Evolutionary conservation across 106 monocot species (phyloP).

Genomic region (Dendrobium huoshanense): DNA sequence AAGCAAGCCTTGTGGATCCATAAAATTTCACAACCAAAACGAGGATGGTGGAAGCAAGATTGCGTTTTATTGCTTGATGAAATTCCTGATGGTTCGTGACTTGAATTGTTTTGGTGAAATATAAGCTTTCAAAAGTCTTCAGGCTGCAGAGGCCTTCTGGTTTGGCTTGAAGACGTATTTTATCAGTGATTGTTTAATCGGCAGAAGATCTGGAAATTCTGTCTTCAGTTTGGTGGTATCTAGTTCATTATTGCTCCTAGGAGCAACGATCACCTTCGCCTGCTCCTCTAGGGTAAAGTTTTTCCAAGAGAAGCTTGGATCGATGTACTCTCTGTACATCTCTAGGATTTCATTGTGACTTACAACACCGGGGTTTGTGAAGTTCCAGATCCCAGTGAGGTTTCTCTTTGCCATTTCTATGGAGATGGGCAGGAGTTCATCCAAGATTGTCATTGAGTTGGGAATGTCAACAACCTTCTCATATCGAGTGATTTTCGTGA

Average conservation of each 20-base stretch:
- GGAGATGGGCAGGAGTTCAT: constrained; percentile 55
- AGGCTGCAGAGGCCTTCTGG: constrained; percentile 35
- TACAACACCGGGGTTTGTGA: constrained; percentile 58
- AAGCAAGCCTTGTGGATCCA: neutral
- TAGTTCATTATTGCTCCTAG: constrained; percentile 57
- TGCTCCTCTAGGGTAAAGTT: constrained; percentile 57
- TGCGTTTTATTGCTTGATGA: neutral
- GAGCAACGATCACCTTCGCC: constrained; percentile 57
- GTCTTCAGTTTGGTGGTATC: constrained; percentile 38
- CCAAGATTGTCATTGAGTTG: constrained; percentile 61
- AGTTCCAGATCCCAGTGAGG: constrained; percentile 64
- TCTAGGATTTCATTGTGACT: constrained; percentile 58
- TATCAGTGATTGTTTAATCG: constrained; percentile 49
- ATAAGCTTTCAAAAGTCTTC: neutral
- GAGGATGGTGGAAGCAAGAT: neutral
- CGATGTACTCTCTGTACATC: constrained; percentile 58
- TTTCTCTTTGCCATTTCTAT: constrained; percentile 68
- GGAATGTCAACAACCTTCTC: constrained; percentile 59
- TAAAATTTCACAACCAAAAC: neutral
- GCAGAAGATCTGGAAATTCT: constrained; percentile 42
- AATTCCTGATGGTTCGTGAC: neutral
- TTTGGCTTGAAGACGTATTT: constrained; percentile 49
- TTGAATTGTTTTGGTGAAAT: neutral
- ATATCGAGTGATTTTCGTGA: constrained; percentile 51
- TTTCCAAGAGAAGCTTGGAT: constrained; percentile 57